Conservation (phyloP, 441 rosid genomes). For the Bocquillonia castaneifolia region DNA sequence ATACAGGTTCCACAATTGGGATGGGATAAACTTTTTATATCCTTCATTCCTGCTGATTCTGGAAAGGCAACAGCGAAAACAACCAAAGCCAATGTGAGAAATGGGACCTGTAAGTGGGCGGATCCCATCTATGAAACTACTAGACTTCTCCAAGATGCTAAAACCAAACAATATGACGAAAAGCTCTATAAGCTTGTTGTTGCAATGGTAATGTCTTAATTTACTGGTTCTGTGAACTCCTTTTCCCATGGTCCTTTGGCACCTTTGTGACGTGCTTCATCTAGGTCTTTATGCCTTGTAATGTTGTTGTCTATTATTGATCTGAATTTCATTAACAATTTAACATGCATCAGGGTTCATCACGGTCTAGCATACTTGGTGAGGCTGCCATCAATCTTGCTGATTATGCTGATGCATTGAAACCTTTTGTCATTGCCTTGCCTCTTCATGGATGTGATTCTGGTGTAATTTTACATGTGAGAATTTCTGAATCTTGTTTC, state of each 20-base stretch:
- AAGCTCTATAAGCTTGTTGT: constrained; percentile 81
- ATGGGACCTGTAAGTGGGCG: constrained; percentile 96
- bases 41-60: constrained; percentile 87
- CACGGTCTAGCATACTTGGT: constrained; percentile 87
- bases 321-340: constrained; percentile 20
- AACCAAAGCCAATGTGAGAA: constrained; percentile 93
- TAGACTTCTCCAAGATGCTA: constrained; percentile 83
- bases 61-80: constrained; percentile 92
- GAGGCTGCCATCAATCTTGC: constrained; percentile 92
- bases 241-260: constrained; percentile 9
- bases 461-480: constrained; percentile 89
- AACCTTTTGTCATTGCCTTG: constrained; percentile 63
- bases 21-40: constrained; percentile 97
- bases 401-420: constrained; percentile 83
- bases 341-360: constrained; percentile 65
- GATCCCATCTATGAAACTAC: constrained; percentile 99
- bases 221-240: constrained; percentile 13
- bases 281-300: constrained; percentile 9
- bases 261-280: neutral
- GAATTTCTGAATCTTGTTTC: constrained; percentile 35
- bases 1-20: constrained; percentile 81
- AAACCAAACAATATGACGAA: constrained; percentile 77
- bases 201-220: constrained; percentile 64
- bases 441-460: constrained; percentile 86
- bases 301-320: constrained; percentile 24